A percentile compares a stretch with the other conserved stretches of the same genome.
Conservation (phyloP, 208 protist species). For the Acanthamoeba castellanii region DNA sequence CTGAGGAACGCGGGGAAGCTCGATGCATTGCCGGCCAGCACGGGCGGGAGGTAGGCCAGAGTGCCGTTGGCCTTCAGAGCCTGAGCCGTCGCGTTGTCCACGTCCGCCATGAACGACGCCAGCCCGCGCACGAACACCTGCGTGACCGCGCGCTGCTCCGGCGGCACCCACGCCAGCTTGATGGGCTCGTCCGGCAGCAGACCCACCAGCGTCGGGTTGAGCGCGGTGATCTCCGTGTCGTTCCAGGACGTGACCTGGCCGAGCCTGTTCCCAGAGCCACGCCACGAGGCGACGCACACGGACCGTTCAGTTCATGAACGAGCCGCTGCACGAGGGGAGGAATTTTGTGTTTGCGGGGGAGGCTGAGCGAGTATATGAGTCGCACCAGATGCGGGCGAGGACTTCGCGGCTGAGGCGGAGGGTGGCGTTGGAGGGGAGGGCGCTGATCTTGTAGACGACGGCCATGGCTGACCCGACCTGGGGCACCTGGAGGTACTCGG, state of each 20-base stretch:
- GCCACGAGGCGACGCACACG: not conserved
- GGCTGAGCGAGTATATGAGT: no score
- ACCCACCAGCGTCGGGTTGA: not conserved
- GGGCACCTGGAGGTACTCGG: constrained; percentile 15
- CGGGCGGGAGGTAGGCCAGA: not conserved
- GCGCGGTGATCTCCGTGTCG: not conserved
- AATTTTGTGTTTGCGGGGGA: not conserved
- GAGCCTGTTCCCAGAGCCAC: not conserved
- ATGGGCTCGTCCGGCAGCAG: not conserved
- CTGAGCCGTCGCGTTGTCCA: not conserved
- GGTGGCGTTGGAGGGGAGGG: not conserved
- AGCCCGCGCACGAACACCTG: constrained; percentile 4
- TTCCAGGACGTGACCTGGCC: constrained; percentile 25
- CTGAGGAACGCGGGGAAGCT: not conserved
- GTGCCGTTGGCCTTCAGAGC: not conserved
- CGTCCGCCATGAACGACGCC: constrained; percentile 36
- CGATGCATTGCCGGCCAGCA: not conserved
- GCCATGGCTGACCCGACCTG: not conserved
- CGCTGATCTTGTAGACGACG: constrained; percentile 2
- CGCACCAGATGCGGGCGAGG: constrained; percentile 46
- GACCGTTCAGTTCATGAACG: not conserved
- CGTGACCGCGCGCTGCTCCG: not conserved
- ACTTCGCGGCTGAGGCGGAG: constrained; percentile 18
- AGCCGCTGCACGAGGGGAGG: no score
- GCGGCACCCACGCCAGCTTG: constrained; percentile 7